These are phyloP conservation scores for Macrocybe sp. DNA, from an alignment of 1,284 basidiomycete genomes.

Conservation along the genomic window DNA sequence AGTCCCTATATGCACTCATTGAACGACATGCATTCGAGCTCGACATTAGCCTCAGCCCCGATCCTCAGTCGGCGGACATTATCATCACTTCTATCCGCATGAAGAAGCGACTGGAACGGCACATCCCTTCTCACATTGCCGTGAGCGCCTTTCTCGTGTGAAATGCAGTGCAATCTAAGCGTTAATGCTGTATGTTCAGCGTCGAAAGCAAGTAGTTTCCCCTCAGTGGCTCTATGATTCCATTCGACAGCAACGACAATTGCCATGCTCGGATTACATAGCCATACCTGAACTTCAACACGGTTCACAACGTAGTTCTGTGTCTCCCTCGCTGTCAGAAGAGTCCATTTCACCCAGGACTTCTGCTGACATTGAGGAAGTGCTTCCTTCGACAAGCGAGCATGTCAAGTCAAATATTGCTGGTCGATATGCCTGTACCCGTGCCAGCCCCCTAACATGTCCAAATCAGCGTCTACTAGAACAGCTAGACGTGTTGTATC, in stretches of 20 bases:
- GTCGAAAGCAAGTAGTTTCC: slow-evolving; percentile 57
- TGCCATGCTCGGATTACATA: slow-evolving; percentile 49
- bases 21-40: slow-evolving; percentile 30
- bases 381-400: slow-evolving; percentile 5
- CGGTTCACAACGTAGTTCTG: too few species aligned
- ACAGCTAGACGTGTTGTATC: slow-evolving; percentile 56
- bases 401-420: slow-evolving; percentile 29
- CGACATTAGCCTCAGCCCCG: slow-evolving; percentile 33
- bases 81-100: slow-evolving; percentile 63
- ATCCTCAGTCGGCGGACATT: slow-evolving; percentile 51
- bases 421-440: slow-evolving; percentile 52
- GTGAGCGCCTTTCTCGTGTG: neutral
- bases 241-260: slow-evolving; percentile 32
- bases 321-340: neutral
- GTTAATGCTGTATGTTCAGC: slow-evolving; percentile 31
- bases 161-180: neutral
- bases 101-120: slow-evolving; percentile 62
- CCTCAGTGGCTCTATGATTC: slow-evolving; percentile 66
- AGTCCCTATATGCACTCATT: slow-evolving; percentile 43
- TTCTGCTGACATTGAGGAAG: too few species aligned
- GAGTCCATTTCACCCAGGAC: too few species aligned
- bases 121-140: slow-evolving; percentile 29
- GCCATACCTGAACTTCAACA: slow-evolving; percentile 43
- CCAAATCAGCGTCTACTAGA: slow-evolving; percentile 55
- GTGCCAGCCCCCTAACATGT: slow-evolving; percentile 60